Evolutionary conservation across 2,329 filamentous ascomycete genomes (phyloP).

Genomic region (Diaporthe destruens): DNA sequence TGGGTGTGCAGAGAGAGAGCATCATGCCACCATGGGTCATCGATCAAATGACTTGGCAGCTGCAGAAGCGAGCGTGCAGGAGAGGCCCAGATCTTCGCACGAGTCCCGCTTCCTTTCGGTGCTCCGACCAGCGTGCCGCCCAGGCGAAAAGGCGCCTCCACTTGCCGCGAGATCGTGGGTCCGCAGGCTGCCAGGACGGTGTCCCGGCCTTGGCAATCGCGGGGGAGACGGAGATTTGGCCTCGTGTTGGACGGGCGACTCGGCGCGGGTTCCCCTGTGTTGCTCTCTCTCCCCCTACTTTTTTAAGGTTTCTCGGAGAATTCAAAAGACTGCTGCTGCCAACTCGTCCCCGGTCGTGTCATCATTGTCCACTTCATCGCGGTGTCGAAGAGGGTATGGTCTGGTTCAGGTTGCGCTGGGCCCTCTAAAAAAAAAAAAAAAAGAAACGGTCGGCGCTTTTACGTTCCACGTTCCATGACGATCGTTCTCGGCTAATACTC

Average conservation of each 20-base stretch:
- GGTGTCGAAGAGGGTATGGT: constrained; percentile 1
- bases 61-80: constrained; percentile 13
- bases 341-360: background rate
- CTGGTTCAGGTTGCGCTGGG: background rate
- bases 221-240: constrained; percentile 41
- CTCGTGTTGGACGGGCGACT: constrained; percentile 39
- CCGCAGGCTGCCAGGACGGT: constrained; percentile 23
- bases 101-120: constrained; percentile 26
- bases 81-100: constrained; percentile 20
- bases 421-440: background rate
- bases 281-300: background rate
- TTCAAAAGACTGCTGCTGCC: background rate
- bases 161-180: constrained; percentile 34
- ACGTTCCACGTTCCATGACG: constrained; percentile 5
- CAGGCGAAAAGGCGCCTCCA: constrained; percentile 14
- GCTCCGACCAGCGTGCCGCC: constrained; percentile 7
- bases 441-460: constrained; percentile 10
- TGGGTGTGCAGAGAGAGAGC: background rate
- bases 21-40: constrained; percentile 14
- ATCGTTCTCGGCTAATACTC: constrained; percentile 23
- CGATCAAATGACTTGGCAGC: constrained; percentile 22
- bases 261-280: constrained; percentile 1
- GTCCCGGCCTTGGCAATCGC: constrained; percentile 37
- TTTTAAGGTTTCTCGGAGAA: constrained; percentile 28
- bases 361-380: background rate